These are phyloP conservation scores for Jimgerdemannia lactiflua DNA, from an alignment of 192 early-diverging fungal species.

Conservation along the genomic window DNA sequence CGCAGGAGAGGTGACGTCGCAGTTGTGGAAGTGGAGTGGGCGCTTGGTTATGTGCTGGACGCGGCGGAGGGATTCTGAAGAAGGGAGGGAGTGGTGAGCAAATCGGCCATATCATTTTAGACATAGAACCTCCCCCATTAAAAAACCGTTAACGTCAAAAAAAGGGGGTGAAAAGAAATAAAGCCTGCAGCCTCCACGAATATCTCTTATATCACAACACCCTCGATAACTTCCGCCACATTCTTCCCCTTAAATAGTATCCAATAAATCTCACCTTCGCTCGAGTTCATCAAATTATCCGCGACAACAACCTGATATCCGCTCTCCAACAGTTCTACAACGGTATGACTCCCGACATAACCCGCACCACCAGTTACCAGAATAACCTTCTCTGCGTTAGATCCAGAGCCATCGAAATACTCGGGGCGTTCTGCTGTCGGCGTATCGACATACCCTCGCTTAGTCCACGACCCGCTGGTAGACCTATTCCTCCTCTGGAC, in stretches of 20 bases:
- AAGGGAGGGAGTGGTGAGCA: conserved; percentile 3
- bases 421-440: too few relatives aligned
- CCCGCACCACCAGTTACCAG: conserved; percentile 79
- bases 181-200: too few relatives aligned
- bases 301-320: conserved; percentile 86
- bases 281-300: conserved; percentile 89
- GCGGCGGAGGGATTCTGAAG: conserved; percentile 61
- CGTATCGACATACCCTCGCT: too few relatives aligned
- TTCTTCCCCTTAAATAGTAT: background rate
- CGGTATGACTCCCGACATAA: conserved; percentile 95
- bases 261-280: conserved; percentile 2
- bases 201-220: too few relatives aligned
- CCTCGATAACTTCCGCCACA: too few relatives aligned
- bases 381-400: conserved; percentile 21
- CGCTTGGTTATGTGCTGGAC: conserved; percentile 57
- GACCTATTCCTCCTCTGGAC: too few relatives aligned
- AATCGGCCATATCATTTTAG: too few relatives aligned
- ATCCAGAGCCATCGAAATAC: too few relatives aligned
- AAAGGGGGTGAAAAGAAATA: too few relatives aligned
- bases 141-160: too few relatives aligned
- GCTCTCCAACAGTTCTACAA: conserved; percentile 71
- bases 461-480: too few relatives aligned
- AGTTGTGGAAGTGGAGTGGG: conserved; percentile 66
- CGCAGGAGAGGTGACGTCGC: conserved; percentile 72
- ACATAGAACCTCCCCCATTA: too few relatives aligned